phyloP scores from a whole-genome alignment of 176 grass and related monocot species.

The Rhynchospora breviuscula region DNA sequence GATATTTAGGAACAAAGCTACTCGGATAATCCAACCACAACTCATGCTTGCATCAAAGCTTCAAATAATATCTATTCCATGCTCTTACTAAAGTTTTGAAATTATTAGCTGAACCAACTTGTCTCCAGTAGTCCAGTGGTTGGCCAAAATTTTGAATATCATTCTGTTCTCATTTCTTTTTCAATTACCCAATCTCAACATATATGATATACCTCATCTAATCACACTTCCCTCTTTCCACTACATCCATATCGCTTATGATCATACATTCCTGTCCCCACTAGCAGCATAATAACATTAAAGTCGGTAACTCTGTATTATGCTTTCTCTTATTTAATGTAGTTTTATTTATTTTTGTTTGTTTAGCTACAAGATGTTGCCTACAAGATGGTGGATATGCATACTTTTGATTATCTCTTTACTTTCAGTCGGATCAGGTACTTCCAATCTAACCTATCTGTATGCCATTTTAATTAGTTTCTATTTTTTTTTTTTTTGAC shows the following conservation, averaged over 20 bases:
- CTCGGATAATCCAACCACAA: background rate
- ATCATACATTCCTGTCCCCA: background rate
- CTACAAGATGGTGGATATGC: constrained; percentile 37
- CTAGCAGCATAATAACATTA: background rate
- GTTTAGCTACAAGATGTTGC: constrained; percentile 36
- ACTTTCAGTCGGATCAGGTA: constrained; percentile 47
- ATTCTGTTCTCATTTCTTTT: background rate
- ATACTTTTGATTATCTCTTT: constrained; percentile 29
- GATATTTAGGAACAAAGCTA: background rate
- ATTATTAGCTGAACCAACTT: constrained; percentile 18
- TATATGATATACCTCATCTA: background rate
- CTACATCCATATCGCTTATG: background rate
- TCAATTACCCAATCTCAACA: background rate
- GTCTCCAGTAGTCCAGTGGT: constrained; percentile 2
- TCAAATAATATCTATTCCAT: background rate
- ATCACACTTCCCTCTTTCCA: background rate
- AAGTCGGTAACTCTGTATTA: constrained; percentile 13
- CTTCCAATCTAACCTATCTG: background rate
- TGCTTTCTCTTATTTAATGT: background rate
- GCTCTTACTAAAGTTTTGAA: background rate
- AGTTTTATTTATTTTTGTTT: constrained; percentile 13
- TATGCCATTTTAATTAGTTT: background rate
- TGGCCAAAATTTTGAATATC: constrained; percentile 11
- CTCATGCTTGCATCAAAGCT: background rate
- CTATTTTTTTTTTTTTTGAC: no score